Conservation (phyloP, 441 rosid species). For the Brassica balearica region DNA sequence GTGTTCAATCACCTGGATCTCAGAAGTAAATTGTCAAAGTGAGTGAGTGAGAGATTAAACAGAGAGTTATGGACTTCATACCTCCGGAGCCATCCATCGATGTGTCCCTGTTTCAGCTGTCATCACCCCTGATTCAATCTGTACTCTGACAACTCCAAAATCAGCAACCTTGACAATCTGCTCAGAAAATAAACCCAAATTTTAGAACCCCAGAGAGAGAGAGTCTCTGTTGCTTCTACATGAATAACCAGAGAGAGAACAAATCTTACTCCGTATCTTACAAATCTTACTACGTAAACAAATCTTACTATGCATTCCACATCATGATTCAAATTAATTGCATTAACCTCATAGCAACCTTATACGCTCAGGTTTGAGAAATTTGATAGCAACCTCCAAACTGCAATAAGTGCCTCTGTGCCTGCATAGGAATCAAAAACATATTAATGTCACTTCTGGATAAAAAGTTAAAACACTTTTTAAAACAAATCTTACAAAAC, state of each 20-base stretch:
- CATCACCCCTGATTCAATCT: constrained; percentile 68
- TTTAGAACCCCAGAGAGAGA: constrained; percentile 9
- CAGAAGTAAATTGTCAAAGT: constrained; percentile 35
- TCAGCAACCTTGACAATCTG: constrained; percentile 78
- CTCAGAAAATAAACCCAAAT: constrained; percentile 14
- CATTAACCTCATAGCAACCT: constrained; percentile 69
- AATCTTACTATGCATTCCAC: neutral
- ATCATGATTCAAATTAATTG: constrained; percentile 26
- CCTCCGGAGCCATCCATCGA: constrained; percentile 82
- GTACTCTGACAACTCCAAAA: constrained; percentile 39
- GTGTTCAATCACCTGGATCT: constrained; percentile 84
- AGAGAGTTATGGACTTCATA: constrained; percentile 15
- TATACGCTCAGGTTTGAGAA: constrained; percentile 81
- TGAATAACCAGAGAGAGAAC: neutral
- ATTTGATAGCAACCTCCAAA: constrained; percentile 94
- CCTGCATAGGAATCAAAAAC: constrained; percentile 52
- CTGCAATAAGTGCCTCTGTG: constrained; percentile 83
- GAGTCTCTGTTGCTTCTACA: neutral
- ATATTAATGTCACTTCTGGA: constrained; percentile 20
- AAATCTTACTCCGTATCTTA: constrained; percentile 63
- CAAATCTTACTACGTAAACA: too few species aligned
- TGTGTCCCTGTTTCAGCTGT: constrained; percentile 79
- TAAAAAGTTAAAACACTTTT: neutral
- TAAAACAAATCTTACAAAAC: constrained; percentile 12
- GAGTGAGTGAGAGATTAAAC: constrained; percentile 3